Evolutionary conservation across 345 rosid genomes (phyloP).

Genomic region (Euclidium syriacum): DNA sequence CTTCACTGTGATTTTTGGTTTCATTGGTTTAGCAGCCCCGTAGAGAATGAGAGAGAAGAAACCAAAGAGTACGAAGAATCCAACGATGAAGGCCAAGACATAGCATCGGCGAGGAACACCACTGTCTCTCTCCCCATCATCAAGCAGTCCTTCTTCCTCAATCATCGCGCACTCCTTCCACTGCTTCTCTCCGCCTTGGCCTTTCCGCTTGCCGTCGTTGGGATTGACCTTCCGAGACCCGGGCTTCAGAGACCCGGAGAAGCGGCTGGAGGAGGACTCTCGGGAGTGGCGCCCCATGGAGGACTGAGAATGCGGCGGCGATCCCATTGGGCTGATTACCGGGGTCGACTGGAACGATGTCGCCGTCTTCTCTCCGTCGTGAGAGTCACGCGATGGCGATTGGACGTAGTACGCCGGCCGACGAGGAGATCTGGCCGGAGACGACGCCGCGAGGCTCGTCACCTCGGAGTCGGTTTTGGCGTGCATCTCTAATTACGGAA

Average conservation of each 20-base stretch:
- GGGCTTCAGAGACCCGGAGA: conserved; percentile 87
- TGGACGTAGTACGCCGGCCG: conserved; percentile 91
- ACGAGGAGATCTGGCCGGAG: conserved; percentile 88
- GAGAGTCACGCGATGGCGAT: conserved; percentile 92
- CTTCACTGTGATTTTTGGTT: conserved; percentile 83
- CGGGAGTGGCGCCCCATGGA: conserved; percentile 90
- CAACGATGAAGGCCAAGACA: conserved; percentile 65
- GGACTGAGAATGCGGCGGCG: conserved; percentile 93
- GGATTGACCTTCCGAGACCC: conserved; percentile 88
- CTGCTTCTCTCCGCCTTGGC: conserved; percentile 53
- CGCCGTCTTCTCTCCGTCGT: conserved; percentile 95
- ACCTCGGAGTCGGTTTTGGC: conserved; percentile 98
- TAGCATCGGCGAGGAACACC: conserved; percentile 87
- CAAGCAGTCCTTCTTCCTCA: conserved; percentile 94
- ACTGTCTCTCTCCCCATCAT: conserved; percentile 57
- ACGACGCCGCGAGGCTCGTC: conserved; percentile 84
- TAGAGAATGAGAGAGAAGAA: conserved; percentile 79
- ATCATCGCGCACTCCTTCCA: conserved; percentile 76
- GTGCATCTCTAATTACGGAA: conserved; percentile 47
- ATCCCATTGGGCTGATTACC: conserved; percentile 76
- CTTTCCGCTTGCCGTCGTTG: conserved; percentile 51
- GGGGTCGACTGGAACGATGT: conserved; percentile 98
- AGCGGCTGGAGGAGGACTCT: conserved; percentile 82
- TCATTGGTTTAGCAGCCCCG: conserved; percentile 83
- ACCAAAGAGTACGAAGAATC: conserved; percentile 80